These are phyloP conservation scores for Mycena belliarum DNA, from an alignment of 768 basidiomycete genomes.

Conservation along the genomic window DNA sequence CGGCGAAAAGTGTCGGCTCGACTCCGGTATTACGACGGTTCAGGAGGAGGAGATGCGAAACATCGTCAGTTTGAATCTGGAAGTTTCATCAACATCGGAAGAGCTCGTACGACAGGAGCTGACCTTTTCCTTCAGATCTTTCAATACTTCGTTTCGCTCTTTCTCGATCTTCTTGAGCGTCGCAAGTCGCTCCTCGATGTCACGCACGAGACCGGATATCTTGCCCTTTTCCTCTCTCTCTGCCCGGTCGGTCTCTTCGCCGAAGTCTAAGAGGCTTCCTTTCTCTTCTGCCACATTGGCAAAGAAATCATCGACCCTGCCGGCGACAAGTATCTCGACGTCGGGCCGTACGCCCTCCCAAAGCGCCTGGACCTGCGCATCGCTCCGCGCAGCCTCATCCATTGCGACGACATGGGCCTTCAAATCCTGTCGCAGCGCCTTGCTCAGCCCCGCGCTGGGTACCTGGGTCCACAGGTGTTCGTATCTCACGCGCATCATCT, in stretches of 20 bases:
- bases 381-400: slow-evolving; percentile 76
- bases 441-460: slow-evolving; percentile 75
- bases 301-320: slow-evolving; percentile 65
- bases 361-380: slow-evolving; percentile 69
- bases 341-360: slow-evolving; percentile 75
- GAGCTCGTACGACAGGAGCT: neutral
- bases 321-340: slow-evolving; percentile 59
- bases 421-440: slow-evolving; percentile 72
- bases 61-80: slow-evolving; percentile 94
- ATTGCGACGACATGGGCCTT: slow-evolving; percentile 73
- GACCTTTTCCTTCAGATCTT: slow-evolving; percentile 96
- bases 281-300: slow-evolving; percentile 32
- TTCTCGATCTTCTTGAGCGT: slow-evolving; percentile 79
- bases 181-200: slow-evolving; percentile 78
- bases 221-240: slow-evolving; percentile 57
- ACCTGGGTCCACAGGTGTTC: slow-evolving; percentile 85
- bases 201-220: slow-evolving; percentile 64
- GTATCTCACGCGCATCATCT: slow-evolving; percentile 84
- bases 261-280: slow-evolving; percentile 58
- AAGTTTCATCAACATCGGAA: neutral
- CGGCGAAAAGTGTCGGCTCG: slow-evolving; percentile 86
- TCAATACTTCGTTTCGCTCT: slow-evolving; percentile 84
- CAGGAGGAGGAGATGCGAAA: slow-evolving; percentile 89
- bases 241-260: slow-evolving; percentile 60
- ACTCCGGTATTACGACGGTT: slow-evolving; percentile 83